phyloP scores from a whole-genome alignment of 2,329 filamentous ascomycete species.

The Endothia cerciana region DNA sequence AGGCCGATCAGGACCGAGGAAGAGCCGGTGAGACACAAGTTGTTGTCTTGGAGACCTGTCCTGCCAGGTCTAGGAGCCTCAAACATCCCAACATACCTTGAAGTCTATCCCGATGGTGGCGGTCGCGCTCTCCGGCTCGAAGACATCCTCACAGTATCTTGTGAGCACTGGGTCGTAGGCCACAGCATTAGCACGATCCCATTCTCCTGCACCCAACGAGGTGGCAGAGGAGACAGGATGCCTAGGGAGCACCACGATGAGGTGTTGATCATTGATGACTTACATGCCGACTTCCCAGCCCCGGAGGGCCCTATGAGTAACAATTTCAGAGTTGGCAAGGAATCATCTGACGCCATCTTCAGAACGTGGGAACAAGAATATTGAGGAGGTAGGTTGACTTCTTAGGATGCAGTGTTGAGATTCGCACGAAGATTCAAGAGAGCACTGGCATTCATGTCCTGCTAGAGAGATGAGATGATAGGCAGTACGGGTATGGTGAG shows the following conservation, averaged over 20 bases:
- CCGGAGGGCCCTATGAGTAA: slow-evolving; percentile 60
- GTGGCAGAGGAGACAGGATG: neutral
- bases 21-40: neutral
- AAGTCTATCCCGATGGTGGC: slow-evolving; percentile 63
- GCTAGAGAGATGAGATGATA: neutral
- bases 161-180: slow-evolving; percentile 48
- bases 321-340: slow-evolving; percentile 55
- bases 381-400: neutral
- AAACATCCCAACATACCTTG: slow-evolving; percentile 45
- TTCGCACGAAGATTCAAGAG: neutral
- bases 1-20: neutral
- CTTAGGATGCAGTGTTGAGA: neutral
- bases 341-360: slow-evolving; percentile 50
- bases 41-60: neutral
- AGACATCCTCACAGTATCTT: slow-evolving; percentile 61
- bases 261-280: slow-evolving; percentile 33
- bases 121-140: slow-evolving; percentile 57
- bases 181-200: neutral
- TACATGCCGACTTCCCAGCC: slow-evolving; percentile 59
- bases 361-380: neutral
- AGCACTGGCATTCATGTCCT: neutral
- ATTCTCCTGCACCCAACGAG: neutral
- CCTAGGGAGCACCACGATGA: neutral
- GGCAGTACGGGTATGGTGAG: slow-evolving; percentile 4
- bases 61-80: neutral